Evolutionary conservation across 1,139 yeast species (phyloP).

Genomic region (Lodderomyces parapsilosis): DNA sequence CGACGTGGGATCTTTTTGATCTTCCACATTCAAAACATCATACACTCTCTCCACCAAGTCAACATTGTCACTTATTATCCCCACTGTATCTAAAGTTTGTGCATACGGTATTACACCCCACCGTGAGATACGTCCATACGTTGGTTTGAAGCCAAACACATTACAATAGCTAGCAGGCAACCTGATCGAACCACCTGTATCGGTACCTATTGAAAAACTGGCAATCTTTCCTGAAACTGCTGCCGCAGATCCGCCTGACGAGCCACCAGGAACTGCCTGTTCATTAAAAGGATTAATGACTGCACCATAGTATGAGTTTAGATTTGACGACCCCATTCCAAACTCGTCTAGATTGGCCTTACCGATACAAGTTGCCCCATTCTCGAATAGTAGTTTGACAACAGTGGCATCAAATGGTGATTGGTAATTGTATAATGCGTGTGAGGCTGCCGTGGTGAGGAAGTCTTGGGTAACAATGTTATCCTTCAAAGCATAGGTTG

Average conservation of each 20-base stretch:
- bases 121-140: conserved; percentile 87
- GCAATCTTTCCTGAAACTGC: conserved; percentile 63
- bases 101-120: conserved; percentile 94
- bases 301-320: conserved; percentile 62
- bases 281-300: conserved; percentile 60
- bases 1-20: conserved; percentile 80
- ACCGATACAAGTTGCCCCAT: conserved; percentile 62
- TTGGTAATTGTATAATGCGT: conserved; percentile 51
- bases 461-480: conserved; percentile 65
- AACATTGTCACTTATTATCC: conserved; percentile 61
- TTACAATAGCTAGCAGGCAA: conserved; percentile 89
- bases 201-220: conserved; percentile 72
- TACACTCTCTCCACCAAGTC: conserved; percentile 49
- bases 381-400: conserved; percentile 46
- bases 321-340: conserved; percentile 87
- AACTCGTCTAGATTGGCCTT: conserved; percentile 96
- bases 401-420: conserved; percentile 88
- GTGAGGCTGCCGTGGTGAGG: conserved; percentile 78
- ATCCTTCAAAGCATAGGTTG: conserved; percentile 52
- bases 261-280: conserved; percentile 72
- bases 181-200: conserved; percentile 95
- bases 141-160: conserved; percentile 83
- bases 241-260: conserved; percentile 96
- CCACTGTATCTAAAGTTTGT: conserved; percentile 93
- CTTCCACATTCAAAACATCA: conserved; percentile 55